Evolutionary conservation across 495 filamentous ascomycete species (phyloP).

Genomic region (Bombardia bombarda): DNA sequence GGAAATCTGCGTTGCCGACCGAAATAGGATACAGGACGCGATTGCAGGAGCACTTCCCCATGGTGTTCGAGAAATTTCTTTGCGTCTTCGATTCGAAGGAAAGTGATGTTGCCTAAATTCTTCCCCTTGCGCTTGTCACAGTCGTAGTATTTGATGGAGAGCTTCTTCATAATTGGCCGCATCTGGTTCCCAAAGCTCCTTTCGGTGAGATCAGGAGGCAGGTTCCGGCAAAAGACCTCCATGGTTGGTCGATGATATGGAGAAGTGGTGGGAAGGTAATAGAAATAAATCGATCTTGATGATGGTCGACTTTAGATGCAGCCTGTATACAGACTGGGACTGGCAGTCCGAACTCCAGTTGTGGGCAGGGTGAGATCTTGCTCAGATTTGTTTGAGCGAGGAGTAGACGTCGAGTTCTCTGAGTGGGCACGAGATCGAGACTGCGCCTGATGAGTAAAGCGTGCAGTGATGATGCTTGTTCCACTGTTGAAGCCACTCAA

Average conservation of each 20-base stretch:
- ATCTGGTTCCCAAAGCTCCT: conserved; percentile 25
- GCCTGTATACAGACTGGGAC: not conserved
- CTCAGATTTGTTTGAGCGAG: no score
- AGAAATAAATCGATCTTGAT: not conserved
- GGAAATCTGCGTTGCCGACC: not conserved
- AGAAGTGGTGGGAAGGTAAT: not conserved
- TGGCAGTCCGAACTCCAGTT: no score
- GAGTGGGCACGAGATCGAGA: no score
- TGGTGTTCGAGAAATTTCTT: conserved; percentile 26
- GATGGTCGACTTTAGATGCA: not conserved
- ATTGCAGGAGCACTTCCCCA: conserved; percentile 2
- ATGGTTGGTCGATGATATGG: conserved; percentile 11
- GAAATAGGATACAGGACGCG: not conserved
- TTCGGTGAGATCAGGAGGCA: conserved; percentile 29
- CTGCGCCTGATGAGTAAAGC: no score
- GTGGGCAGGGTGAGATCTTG: no score
- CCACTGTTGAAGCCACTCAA: no score
- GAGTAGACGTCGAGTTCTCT: no score
- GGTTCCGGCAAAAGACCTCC: conserved; percentile 33
- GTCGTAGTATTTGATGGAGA: conserved; percentile 28
- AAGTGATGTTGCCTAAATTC: conserved; percentile 22
- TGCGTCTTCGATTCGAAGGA: conserved; percentile 29
- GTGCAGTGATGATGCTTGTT: no score
- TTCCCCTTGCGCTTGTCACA: conserved; percentile 26
- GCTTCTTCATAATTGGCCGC: conserved; percentile 17